These are phyloP conservation scores for Cordia subcordata DNA, from an alignment of 257 asterid genomes.

Conservation along the genomic window DNA sequence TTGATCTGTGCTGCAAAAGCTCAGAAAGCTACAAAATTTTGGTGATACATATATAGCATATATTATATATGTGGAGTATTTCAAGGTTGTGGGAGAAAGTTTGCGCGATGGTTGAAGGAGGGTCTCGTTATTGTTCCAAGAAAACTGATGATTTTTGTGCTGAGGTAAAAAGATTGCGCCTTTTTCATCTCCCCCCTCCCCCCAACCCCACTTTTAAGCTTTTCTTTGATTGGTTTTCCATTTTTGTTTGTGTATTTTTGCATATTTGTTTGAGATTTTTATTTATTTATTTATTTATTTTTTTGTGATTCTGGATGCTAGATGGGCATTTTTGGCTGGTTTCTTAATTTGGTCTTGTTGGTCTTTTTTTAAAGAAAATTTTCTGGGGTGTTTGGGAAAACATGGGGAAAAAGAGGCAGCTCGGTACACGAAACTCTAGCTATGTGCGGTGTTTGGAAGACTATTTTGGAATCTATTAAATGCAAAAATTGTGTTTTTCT, in stretches of 20 bases:
- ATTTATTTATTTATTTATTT: no score
- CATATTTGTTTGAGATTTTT: no score
- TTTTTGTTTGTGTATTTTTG: not conserved
- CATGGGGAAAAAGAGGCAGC: no score
- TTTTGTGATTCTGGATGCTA: not conserved
- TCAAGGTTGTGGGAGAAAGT: constrained; percentile 60
- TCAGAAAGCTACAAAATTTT: not conserved
- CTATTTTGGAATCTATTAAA: no score
- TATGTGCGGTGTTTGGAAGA: no score
- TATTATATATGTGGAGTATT: constrained; percentile 44
- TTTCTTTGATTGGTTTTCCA: not conserved
- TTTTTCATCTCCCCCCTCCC: no score
- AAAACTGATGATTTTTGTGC: constrained; percentile 65
- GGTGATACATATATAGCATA: constrained; percentile 6
- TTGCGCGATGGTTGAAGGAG: constrained; percentile 66
- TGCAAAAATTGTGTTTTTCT: no score
- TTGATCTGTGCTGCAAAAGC: constrained; percentile 18
- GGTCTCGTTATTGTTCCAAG: constrained; percentile 73
- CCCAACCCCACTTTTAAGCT: not conserved
- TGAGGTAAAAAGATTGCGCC: constrained; percentile 34
- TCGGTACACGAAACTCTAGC: no score
- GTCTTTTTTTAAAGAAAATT: no score
- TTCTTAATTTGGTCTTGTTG: no score
- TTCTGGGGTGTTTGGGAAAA: no score
- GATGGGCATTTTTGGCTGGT: no score